phyloP scores from a whole-genome alignment of 306 rosid species.

The Prosopis cineraria region DNA sequence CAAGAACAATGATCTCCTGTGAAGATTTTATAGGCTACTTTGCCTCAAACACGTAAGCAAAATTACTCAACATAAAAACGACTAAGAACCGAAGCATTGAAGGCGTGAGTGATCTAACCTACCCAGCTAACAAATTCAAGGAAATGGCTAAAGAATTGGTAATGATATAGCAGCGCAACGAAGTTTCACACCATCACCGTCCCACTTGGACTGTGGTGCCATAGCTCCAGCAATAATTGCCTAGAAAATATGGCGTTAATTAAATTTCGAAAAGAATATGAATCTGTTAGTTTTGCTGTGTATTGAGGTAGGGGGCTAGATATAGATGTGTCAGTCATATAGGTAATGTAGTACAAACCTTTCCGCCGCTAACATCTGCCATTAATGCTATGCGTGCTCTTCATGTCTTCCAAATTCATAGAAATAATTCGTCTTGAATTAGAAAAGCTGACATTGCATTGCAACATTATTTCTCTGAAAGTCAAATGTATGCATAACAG shows the following conservation, averaged over 20 bases:
- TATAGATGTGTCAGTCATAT: conserved; percentile 2
- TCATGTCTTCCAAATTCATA: conserved; percentile 76
- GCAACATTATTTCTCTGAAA: conserved; percentile 6
- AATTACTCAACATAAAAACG: not conserved
- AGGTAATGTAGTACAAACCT: conserved; percentile 54
- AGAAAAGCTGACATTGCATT: conserved; percentile 26
- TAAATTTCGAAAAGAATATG: conserved; percentile 6
- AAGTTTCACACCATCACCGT: conserved; percentile 75
- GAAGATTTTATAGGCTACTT: not conserved
- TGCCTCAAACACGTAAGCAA: conserved; percentile 8
- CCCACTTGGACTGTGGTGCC: conserved; percentile 81
- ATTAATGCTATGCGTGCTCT: conserved; percentile 68
- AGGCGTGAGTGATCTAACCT: not conserved
- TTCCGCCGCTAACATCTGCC: conserved; percentile 80
- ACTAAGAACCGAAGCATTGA: conserved; percentile 7
- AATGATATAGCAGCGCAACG: conserved; percentile 95
- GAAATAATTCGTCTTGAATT: conserved; percentile 84
- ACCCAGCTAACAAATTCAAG: conserved; percentile 31
- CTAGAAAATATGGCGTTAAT: conserved; percentile 45
- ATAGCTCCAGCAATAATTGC: conserved; percentile 88
- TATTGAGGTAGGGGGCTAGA: not conserved
- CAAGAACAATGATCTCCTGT: not conserved
- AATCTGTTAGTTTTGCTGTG: not conserved
- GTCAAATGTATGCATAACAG: not conserved
- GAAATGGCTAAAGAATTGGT: conserved; percentile 51